Evolutionary conservation across 768 basidiomycete species (phyloP), one percentile per base, ranked within the genome.

Genomic region (Tephrocybe rancida): DNA sequence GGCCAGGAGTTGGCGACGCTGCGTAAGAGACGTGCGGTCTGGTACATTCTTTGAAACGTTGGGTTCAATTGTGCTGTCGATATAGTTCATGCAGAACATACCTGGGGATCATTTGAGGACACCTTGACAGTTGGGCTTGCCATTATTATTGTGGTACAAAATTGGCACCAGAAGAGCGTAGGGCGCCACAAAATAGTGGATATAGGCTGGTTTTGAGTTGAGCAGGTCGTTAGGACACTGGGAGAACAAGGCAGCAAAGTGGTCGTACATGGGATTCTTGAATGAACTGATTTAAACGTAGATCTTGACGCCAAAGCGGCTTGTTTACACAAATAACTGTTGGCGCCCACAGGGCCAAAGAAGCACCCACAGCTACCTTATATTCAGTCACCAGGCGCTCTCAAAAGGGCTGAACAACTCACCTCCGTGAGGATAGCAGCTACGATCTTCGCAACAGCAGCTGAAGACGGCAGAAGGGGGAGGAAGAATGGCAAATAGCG

Each of bases 341-440:
- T 48, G 59, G 60, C 72, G 60, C 70, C 71, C 70, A 72, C 72
- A 73, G 64, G 49, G 63, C 64, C 66, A 70, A 73, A 70, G 64
- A 67, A 57, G 62, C 64, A 65, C 67, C 67, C 61, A 70, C 69
- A 70, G 67, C 56, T 58, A 34, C 34, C 27, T 43, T 21, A 24
- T 21, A 38, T 35, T 58, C 44, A 43, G 45, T 25, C 27, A 24
- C 29, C 9, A 55, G 8, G 29, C 7, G 30, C 9, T 16, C 11
- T 9, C 19, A 38, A 37, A 37, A 37, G 18, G n/a, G 27, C 35
- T 52, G 25, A 37, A 34, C n/a, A 19, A n/a, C 53, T 43, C 26
- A 48, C 53, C 47, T 44, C 13, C 18, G 24, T 21, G 24, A 22
- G 10, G n/a, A 22, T 24, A 29, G 9, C 44, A 7, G 9, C n/a